Evolutionary conservation across 2,329 filamentous ascomycete genomes (phyloP), one percentile per base, ranked within the genome.

Genomic region (Colletotrichum lini): DNA sequence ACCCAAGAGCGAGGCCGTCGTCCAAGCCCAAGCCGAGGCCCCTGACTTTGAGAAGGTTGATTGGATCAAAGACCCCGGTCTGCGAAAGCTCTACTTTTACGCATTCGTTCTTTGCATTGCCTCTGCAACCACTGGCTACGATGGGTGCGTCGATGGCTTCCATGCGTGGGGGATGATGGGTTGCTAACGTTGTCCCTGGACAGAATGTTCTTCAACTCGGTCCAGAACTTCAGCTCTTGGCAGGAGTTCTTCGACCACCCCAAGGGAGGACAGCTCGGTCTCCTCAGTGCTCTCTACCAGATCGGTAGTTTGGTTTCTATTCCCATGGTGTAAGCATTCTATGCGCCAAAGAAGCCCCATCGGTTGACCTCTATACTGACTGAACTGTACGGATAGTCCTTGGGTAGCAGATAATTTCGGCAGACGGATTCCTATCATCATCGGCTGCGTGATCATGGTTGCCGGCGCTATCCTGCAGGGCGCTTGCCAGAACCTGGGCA

Each of bases 271-370:
- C 74, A 79, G 77, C 79, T 85, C 9, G 89, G 89, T 62, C 83
- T 91, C 42, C 82, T 91, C 3, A 86, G 85, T 12, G 87, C 89
- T 9, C 85, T 88, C 72, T 91, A 91, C 79, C 88, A 88, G 74
- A 85, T 91, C 50, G 89, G 89, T 56, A 88, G 87, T 67, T 84
- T 91, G 71, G 79, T 82, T 53, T 87, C 87, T 30, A 87, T 91
- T 50, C 88, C 88, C 2, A 80, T 91, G 42, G 88, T 90, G 81
- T 83, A 78, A 79, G 82, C 75, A 38, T 8, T 3, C n/a, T 6
- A 9, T 13, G 53, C n/a, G 59, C 35, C 9, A 26, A 0, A 9
- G 30, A 21, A 40, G 4, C 62, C 23, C 30, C 10, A 10, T 3
- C 7, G 8, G 30, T 35, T 3, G 9, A n/a, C 26, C n/a, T n/a